Conservation (phyloP, 2,329 filamentous ascomycete genomes). For the Rutstroemia sydowiana region DNA sequence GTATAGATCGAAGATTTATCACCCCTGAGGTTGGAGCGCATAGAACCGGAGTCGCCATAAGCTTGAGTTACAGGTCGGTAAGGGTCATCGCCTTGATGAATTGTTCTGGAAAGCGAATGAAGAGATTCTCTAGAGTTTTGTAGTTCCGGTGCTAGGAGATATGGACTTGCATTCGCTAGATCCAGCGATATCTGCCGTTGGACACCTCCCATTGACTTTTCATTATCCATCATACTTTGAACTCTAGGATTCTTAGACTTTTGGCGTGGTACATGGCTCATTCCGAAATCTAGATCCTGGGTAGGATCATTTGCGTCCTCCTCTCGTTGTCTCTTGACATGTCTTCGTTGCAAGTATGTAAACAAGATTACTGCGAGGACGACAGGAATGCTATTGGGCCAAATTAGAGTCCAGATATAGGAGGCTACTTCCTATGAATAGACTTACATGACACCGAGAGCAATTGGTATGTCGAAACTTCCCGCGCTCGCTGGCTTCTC, state of each 20-base stretch:
- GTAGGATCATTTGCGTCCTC: constrained; percentile 86
- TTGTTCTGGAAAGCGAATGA: constrained; percentile 71
- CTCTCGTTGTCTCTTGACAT: constrained; percentile 58
- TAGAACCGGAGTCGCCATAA: constrained; percentile 47
- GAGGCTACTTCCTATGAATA: background rate
- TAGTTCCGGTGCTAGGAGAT: constrained; percentile 79
- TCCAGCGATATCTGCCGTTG: constrained; percentile 51
- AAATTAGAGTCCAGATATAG: constrained; percentile 6
- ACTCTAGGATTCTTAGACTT: background rate
- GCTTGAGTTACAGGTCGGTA: constrained; percentile 62
- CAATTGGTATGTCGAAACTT: constrained; percentile 58
- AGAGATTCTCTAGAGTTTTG: constrained; percentile 79
- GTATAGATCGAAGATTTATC: constrained; percentile 39
- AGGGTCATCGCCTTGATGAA: constrained; percentile 72
- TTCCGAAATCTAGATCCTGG: constrained; percentile 86
- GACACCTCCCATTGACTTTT: constrained; percentile 33
- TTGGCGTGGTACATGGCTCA: constrained; percentile 46
- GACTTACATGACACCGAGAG: constrained; percentile 64
- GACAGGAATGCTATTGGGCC: constrained; percentile 62
- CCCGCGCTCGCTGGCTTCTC: constrained; percentile 51
- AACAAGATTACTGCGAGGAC: constrained; percentile 59
- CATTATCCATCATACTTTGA: constrained; percentile 15
- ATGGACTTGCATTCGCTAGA: constrained; percentile 75
- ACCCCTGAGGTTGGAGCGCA: constrained; percentile 37
- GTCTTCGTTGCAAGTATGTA: constrained; percentile 71